These are phyloP conservation scores for Paecilomyces dactylethromorphus DNA, from an alignment of 2,329 filamentous ascomycete species.

Conservation along the genomic window DNA sequence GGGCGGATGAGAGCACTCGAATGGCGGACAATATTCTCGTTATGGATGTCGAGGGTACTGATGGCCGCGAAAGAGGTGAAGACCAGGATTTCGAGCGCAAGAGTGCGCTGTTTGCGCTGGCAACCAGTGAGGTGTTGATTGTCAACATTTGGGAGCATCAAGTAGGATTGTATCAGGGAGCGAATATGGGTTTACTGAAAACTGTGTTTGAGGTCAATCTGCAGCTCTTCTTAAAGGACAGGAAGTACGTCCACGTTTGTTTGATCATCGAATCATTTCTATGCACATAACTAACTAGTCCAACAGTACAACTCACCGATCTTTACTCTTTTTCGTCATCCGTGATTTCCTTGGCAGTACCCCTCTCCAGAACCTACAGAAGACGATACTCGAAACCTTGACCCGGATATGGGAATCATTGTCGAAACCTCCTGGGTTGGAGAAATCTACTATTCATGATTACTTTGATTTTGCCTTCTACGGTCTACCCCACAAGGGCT, in stretches of 20 bases:
- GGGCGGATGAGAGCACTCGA: slow-evolving; percentile 36
- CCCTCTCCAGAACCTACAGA: slow-evolving; percentile 80
- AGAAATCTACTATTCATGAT: slow-evolving; percentile 84
- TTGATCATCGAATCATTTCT: not conserved
- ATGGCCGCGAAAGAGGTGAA: slow-evolving; percentile 90
- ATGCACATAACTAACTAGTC: slow-evolving; percentile 8
- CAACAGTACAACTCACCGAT: slow-evolving; percentile 71
- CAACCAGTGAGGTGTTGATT: slow-evolving; percentile 94
- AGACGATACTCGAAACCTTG: slow-evolving; percentile 84
- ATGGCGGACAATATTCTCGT: slow-evolving; percentile 99
- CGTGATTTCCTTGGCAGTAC: slow-evolving; percentile 93
- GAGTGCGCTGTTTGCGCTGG: slow-evolving; percentile 92
- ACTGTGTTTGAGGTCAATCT: slow-evolving; percentile 98
- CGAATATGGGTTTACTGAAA: slow-evolving; percentile 97
- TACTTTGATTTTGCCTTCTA: slow-evolving; percentile 99
- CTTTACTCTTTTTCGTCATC: slow-evolving; percentile 96
- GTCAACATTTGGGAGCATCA: slow-evolving; percentile 99
- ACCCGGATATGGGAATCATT: slow-evolving; percentile 88
- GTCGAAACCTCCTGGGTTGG: slow-evolving; percentile 82
- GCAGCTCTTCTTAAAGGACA: slow-evolving; percentile 93
- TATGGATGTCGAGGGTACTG: slow-evolving; percentile 98
- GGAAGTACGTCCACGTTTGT: slow-evolving; percentile 58
- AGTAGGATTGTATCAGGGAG: slow-evolving; percentile 94
- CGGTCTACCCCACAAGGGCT: slow-evolving; percentile 90
- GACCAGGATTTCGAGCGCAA: slow-evolving; percentile 99